Evolutionary conservation across 805 yeast species (phyloP).

Genomic region (Suhomyces sp.): DNA sequence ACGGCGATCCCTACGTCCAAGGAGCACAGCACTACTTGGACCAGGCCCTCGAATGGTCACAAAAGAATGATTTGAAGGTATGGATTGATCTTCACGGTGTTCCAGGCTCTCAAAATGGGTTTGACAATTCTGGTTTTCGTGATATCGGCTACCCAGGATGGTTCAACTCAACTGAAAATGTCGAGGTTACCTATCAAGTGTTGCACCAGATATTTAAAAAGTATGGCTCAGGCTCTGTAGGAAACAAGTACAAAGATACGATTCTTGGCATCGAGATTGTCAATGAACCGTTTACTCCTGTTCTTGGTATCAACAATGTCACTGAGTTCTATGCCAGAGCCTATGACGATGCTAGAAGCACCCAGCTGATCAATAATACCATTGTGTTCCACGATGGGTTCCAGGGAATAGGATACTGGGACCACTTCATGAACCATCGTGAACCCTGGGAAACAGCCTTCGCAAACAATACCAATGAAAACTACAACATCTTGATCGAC

Average conservation of each 20-base stretch:
- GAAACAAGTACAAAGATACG: slow-evolving; percentile 25
- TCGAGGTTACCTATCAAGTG: slow-evolving; percentile 29
- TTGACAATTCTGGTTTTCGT: slow-evolving; percentile 77
- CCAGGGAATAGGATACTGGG: slow-evolving; percentile 53
- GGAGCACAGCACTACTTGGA: slow-evolving; percentile 67
- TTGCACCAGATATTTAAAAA: slow-evolving; percentile 31
- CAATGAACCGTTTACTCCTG: slow-evolving; percentile 38
- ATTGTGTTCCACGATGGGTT: slow-evolving; percentile 69
- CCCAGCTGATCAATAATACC: slow-evolving; percentile 33
- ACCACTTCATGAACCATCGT: slow-evolving; percentile 36
- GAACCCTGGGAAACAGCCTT: slow-evolving; percentile 1
- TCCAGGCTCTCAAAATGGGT: slow-evolving; percentile 96
- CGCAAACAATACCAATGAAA: slow-evolving; percentile 6
- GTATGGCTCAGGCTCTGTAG: slow-evolving; percentile 30
- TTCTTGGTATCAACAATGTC: slow-evolving; percentile 19
- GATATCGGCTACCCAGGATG: slow-evolving; percentile 37
- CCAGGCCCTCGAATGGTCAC: slow-evolving; percentile 70
- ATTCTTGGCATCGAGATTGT: slow-evolving; percentile 39
- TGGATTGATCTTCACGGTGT: slow-evolving; percentile 96
- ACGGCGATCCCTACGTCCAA: slow-evolving; percentile 59
- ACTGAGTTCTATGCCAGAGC: slow-evolving; percentile 27
- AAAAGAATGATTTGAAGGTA: slow-evolving; percentile 57
- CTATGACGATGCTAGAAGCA: slow-evolving; percentile 30
- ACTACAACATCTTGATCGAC: slow-evolving; percentile 36
- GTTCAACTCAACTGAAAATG: slow-evolving; percentile 28